Conservation (phyloP, 495 filamentous ascomycete species). For the Tuber aestivum region DNA sequence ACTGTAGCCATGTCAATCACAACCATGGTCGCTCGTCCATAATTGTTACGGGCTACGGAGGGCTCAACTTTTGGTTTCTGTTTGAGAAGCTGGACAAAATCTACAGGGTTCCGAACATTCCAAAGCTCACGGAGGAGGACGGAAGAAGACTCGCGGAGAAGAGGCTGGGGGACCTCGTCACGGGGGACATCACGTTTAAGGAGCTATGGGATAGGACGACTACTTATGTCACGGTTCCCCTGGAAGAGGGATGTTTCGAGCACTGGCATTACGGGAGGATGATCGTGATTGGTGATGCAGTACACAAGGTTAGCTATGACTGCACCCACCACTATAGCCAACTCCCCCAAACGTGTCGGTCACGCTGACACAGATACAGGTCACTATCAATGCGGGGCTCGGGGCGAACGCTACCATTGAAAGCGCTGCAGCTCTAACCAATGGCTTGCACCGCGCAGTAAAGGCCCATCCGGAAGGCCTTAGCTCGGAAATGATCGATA, state of each 20-base stretch:
- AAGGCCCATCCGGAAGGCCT: conserved; percentile 7
- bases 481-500: conserved; percentile 4
- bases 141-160: conserved; percentile 33
- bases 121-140: conserved; percentile 46
- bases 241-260: conserved; percentile 47
- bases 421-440: conserved; percentile 47
- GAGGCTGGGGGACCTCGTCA: conserved; percentile 41
- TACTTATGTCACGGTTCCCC: conserved; percentile 35
- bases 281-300: conserved; percentile 47
- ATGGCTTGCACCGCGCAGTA: conserved; percentile 39
- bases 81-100: conserved; percentile 46
- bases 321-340: too few relatives aligned
- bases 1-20: conserved; percentile 11
- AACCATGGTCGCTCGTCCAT: conserved; percentile 15
- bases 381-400: conserved; percentile 45
- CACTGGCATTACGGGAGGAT: conserved; percentile 46
- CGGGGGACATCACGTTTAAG: conserved; percentile 27
- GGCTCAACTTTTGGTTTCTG: conserved; percentile 37
- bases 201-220: conserved; percentile 43
- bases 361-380: conserved; percentile 9
- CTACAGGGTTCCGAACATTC: conserved; percentile 43
- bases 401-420: conserved; percentile 47
- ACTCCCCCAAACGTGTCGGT: background rate
- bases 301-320: conserved; percentile 44
- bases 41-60: conserved; percentile 13